Base-by-base conservation (phyloP, 495 filamentous ascomycete genomes). In the Barbatosphaeria neglecta region DNA sequence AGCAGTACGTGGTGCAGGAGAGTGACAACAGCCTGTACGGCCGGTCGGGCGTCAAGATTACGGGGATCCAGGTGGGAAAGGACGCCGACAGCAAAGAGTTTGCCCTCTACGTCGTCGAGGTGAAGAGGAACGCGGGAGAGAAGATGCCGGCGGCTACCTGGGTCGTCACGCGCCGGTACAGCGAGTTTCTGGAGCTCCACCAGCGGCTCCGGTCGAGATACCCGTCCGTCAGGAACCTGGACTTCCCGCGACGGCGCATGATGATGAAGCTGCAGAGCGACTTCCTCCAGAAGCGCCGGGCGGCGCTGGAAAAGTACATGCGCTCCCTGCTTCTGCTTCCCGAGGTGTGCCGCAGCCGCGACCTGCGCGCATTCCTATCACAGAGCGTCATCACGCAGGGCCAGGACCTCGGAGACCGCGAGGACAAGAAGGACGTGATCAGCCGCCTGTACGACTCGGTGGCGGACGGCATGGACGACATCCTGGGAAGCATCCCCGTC, bases 21-120 rank as follows among this genome's bases (percentile, higher is more conserved):
- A 95, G 88, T 58, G 93, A 97, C 56, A 99, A 97, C 63, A 95
- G 89, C 61, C 70, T 99, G 35, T 96, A 92, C 61, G 92, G 92
- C 15, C 83, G 92, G 11, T 88, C 92, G 4, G 84, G 78, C 5
- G 78, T 97, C 49, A 82, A 76, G 45, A 96, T 99, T 64, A 89
- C 86, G 60, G 84, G 84, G 2, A 90, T 94, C 49, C 87, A 92
- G 61, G 86, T 95, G 38, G 92, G 87, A 16, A 85, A 77, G 49
- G 90, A 95, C 49, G 85, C 90, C 25, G 89, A 95, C 49, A 92
- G 90, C 17, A 86, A 86, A 53, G 92, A 97, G 59, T 97, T 83
- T 57, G 93, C 89, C 17, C 69, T 95, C 45, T 98, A 98, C 60
- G 81, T 94, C 27, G 78, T 97, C 41, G 90, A 97, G 61, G 89